Conservation (phyloP, 352 stramenopile species). For the Globisporangium solare region DNA sequence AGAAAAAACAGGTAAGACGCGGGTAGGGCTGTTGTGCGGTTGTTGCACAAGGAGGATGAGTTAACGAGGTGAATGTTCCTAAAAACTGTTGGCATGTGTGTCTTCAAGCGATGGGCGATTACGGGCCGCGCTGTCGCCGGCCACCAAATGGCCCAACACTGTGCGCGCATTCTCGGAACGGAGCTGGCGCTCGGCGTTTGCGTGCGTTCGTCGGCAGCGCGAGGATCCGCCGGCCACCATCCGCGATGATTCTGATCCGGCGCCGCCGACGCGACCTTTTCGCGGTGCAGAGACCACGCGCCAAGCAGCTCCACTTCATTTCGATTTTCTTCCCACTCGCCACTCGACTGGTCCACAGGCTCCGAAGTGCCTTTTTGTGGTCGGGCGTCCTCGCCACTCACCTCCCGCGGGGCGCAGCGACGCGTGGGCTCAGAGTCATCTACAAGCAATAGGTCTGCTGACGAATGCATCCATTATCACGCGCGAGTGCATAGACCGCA, state of each 20-base stretch:
- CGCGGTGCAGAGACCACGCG: neutral
- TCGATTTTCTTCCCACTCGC: slow-evolving; percentile 5
- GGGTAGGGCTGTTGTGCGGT: slow-evolving; percentile 1
- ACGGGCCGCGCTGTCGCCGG: neutral
- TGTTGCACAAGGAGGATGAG: slow-evolving; percentile 5
- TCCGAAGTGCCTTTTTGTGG: neutral
- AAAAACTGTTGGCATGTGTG: neutral
- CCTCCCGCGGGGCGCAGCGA: neutral
- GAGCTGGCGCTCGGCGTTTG: neutral
- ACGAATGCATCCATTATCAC: neutral
- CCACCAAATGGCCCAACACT: neutral
- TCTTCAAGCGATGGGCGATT: neutral
- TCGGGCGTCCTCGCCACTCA: neutral
- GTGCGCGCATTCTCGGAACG: neutral
- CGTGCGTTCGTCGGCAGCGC: neutral
- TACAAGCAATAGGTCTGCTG: slow-evolving; percentile 6
- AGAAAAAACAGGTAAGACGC: neutral
- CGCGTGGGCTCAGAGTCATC: slow-evolving; percentile 5
- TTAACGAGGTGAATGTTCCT: slow-evolving; percentile 12
- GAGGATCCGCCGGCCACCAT: neutral
- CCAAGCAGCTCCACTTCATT: slow-evolving; percentile 1
- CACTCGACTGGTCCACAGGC: slow-evolving; percentile 4
- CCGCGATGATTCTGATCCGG: neutral
- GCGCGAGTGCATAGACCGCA: neutral
- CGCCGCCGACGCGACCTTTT: slow-evolving; percentile 3